Conservation (phyloP, 768 basidiomycete species). For the Tricholoma matsutake region DNA sequence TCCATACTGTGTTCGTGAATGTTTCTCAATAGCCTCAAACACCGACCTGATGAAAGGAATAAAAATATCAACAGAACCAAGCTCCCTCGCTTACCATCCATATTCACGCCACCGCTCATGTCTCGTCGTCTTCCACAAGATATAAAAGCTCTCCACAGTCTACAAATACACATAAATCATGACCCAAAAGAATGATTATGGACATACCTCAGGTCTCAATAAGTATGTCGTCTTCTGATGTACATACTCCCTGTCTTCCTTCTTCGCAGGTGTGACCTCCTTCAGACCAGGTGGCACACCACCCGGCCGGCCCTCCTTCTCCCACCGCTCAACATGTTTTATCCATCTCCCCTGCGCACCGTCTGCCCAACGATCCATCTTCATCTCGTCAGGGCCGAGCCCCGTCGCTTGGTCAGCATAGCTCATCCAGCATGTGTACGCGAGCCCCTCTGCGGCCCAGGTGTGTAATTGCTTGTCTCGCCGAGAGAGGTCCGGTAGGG, state of each 20-base stretch:
- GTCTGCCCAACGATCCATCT: conserved; percentile 25
- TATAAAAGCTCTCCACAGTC: conserved; percentile 53
- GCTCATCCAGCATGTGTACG: conserved; percentile 57
- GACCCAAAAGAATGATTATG: not conserved
- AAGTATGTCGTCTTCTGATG: conserved; percentile 32
- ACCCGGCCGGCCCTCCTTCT: conserved; percentile 32
- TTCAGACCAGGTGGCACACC: conserved; percentile 34
- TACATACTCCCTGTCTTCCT: conserved; percentile 37
- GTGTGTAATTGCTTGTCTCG: conserved; percentile 42
- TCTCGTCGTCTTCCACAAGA: conserved; percentile 52
- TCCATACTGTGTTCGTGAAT: conserved; percentile 41
- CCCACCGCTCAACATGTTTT: conserved; percentile 40
- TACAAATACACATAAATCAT: conserved; percentile 15
- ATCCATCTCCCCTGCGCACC: conserved; percentile 34
- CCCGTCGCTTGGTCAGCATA: conserved; percentile 66
- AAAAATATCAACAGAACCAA: not conserved
- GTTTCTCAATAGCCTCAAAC: conserved; percentile 46
- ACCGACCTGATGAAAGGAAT: conserved; percentile 26
- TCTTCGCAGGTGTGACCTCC: conserved; percentile 17
- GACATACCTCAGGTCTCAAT: conserved; percentile 49
- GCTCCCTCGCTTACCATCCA: conserved; percentile 35
- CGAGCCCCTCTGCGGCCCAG: conserved; percentile 63
- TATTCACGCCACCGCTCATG: conserved; percentile 50
- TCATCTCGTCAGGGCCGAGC: conserved; percentile 56
- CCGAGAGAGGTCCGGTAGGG: conserved; percentile 30